These are phyloP conservation scores for Aspergillus ostianus DNA, from an alignment of 495 filamentous ascomycete species.

Conservation along the genomic window DNA sequence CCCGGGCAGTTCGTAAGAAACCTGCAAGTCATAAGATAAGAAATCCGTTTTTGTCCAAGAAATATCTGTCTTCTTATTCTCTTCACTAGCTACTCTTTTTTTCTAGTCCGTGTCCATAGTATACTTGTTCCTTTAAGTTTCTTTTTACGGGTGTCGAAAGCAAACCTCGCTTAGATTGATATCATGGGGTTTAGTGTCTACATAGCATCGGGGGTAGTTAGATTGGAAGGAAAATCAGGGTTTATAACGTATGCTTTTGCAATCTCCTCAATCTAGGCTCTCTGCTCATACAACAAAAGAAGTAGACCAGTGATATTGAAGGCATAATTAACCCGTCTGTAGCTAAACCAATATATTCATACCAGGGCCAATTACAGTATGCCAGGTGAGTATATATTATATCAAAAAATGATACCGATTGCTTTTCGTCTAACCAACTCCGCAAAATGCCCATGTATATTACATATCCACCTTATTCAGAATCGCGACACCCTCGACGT, in stretches of 20 bases:
- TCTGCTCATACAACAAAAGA: too few species aligned
- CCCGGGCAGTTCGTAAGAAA: conserved; percentile 62
- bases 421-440: too few species aligned
- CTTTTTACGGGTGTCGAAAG: background rate
- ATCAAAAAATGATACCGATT: too few species aligned
- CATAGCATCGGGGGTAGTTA: background rate
- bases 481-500: conserved; percentile 93
- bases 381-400: too few species aligned
- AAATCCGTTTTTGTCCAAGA: conserved; percentile 20
- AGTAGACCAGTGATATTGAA: too few species aligned
- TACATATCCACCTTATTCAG: conserved; percentile 44
- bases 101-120: background rate
- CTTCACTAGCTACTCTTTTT: conserved; percentile 26
- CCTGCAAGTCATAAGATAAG: background rate
- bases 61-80: conserved; percentile 20
- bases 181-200: background rate
- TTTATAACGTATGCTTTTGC: background rate
- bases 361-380: too few species aligned
- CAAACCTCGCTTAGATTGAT: background rate
- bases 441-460: too few species aligned
- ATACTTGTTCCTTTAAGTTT: background rate
- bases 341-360: too few species aligned
- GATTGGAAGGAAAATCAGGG: background rate
- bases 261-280: too few species aligned
- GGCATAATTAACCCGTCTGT: too few species aligned